Evolutionary conservation across 768 basidiomycete genomes (phyloP), one percentile per base, ranked within the genome.

Genomic region (Kwoniella sp.): DNA sequence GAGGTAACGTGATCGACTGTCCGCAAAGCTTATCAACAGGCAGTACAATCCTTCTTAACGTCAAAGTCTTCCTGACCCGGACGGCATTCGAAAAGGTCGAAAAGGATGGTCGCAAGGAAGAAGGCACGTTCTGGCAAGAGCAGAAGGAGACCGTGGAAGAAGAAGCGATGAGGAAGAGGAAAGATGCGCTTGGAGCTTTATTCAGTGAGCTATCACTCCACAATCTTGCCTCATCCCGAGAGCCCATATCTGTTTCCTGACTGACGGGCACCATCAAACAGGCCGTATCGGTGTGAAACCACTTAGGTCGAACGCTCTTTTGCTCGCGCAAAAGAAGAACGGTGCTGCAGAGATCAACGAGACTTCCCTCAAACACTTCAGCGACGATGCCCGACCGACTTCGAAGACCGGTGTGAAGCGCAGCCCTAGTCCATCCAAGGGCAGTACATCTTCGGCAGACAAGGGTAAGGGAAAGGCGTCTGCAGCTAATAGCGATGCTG

Each of bases 91-190:
- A 8, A 59, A 79, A 26, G 67, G 76, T 71, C 1, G 71, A 74
- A 45, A 61, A 57, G 70, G 63, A 70, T 12, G 72, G 63, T 2
- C 61, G 73, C 58, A 68, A 76, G 48, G 72, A 73, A 22, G 63
- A 62, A 22, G 73, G 71, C 0, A 67, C 66, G 12, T 78, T 88
- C 73, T 89, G 91, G 77, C 86, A 87, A 66, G 90, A 92, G 76
- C 90, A 90, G 1, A 83, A 87, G 57, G 93, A 95, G 77, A 93
- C 91, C 0, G 83, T 83, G 4, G 87, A 88, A 65, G 93, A 96
- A 81, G 87, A 87, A 69, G 82, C 82, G n/a, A 84, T 96, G 55
- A 85, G 92, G 47, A 89, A 89, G 79, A 84, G 93, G 38, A 96
- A 95, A 77, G 82, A 83, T 41, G 86, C 92, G 0, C 83, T 95